A percentile compares a stretch with the other conserved stretches of the same genome.
phyloP scores from a whole-genome alignment of 139 green algal species.

The Chlamydomonas sp. region DNA sequence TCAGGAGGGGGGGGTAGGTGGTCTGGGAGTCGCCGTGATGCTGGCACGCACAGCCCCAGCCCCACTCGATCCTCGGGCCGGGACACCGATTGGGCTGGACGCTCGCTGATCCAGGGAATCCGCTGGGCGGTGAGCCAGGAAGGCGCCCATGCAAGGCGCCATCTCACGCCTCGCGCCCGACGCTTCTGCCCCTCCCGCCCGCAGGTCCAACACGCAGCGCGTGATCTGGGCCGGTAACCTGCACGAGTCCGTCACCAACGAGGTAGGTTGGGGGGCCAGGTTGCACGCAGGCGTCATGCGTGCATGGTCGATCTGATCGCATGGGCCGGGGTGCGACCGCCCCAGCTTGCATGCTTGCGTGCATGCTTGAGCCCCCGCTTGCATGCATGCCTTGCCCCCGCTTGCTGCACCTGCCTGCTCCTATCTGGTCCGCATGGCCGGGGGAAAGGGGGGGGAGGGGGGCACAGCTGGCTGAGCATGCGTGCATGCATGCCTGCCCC shows the following conservation, averaged over 20 bases:
- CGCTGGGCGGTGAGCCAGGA: too few species aligned
- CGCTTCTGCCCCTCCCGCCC: not conserved
- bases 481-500: too few species aligned
- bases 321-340: too few species aligned
- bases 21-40: not conserved
- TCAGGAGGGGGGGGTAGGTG: too few species aligned
- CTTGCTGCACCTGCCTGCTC: not conserved
- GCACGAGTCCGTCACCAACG: slow-evolving; percentile 30
- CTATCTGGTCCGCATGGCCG: not conserved
- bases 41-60: not conserved
- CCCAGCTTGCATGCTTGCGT: not conserved
- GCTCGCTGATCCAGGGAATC: too few species aligned
- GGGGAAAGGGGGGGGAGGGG: too few species aligned
- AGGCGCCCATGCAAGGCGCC: too few species aligned
- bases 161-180: too few species aligned
- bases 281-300: not conserved
- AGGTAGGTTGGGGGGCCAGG: slow-evolving; percentile 14
- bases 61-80: not conserved
- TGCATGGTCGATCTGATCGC: slow-evolving; percentile 4
- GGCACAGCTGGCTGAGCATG: too few species aligned
- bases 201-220: slow-evolving; percentile 28
- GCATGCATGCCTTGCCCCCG: not conserved
- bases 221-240: slow-evolving; percentile 27
- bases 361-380: not conserved
- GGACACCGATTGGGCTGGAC: too few species aligned